A percentile compares a stretch with the other conserved stretches of the same genome.
These are phyloP conservation scores for Ogataea nakhonphanomensis DNA, from an alignment of 805 yeast species.

Conservation along the genomic window DNA sequence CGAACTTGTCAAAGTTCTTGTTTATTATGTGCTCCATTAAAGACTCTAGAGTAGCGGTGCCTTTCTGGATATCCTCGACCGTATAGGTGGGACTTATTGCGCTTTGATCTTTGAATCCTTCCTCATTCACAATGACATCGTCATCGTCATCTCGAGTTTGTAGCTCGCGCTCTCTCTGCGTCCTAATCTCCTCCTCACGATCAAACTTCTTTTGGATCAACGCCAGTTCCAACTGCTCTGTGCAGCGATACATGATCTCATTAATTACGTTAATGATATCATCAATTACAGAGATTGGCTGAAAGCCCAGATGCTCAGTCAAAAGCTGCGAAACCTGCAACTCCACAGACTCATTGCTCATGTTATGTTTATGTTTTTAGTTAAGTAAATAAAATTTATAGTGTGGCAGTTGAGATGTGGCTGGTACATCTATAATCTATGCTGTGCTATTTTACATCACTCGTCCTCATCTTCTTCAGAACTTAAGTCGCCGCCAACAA, in stretches of 20 bases:
- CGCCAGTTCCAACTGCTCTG: slow-evolving; percentile 71
- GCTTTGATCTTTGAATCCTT: slow-evolving; percentile 8
- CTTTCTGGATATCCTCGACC: slow-evolving; percentile 57
- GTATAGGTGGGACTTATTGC: slow-evolving; percentile 9
- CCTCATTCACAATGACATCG: slow-evolving; percentile 28
- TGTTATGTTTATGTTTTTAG: slow-evolving; percentile 7
- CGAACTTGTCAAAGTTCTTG: slow-evolving; percentile 80
- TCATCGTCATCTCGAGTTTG: slow-evolving; percentile 23
- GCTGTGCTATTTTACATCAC: slow-evolving; percentile 8
- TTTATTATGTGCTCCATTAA: slow-evolving; percentile 73
- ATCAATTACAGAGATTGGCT: slow-evolving; percentile 79
- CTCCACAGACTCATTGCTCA: slow-evolving; percentile 16
- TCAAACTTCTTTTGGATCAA: slow-evolving; percentile 38
- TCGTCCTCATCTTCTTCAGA: slow-evolving; percentile 24
- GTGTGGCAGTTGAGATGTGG: slow-evolving; percentile 9
- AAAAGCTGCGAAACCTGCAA: slow-evolving; percentile 44
- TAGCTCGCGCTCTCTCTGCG: slow-evolving; percentile 8
- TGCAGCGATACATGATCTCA: slow-evolving; percentile 76
- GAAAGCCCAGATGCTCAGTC: slow-evolving; percentile 83
- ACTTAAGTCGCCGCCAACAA: slow-evolving; percentile 23
- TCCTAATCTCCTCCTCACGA: slow-evolving; percentile 20
- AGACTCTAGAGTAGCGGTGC: slow-evolving; percentile 78
- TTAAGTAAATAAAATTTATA: background rate
- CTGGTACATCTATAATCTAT: slow-evolving; percentile 5
- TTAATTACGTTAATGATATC: slow-evolving; percentile 87